phyloP scores from a whole-genome alignment of 108 stramenopile genomes.

The Fragilariopsis cylindrus region DNA sequence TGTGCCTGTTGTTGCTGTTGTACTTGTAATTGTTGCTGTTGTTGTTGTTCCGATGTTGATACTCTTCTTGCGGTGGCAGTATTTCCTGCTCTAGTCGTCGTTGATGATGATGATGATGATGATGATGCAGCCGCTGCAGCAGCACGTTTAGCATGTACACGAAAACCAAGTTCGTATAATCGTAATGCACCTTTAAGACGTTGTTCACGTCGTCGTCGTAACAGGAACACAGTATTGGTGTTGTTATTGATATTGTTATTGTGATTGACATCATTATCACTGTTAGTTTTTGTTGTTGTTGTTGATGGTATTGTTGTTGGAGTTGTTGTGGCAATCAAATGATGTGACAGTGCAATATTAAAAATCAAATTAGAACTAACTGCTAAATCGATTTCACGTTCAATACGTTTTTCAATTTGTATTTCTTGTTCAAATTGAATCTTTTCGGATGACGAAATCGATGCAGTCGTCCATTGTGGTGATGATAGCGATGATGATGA shows the following conservation, averaged over 20 bases:
- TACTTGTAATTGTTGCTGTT: too few species aligned
- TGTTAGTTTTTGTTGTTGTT: background rate
- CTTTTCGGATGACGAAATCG: background rate
- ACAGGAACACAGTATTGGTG: background rate
- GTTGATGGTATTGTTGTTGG: constrained; percentile 1
- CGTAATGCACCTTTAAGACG: constrained; percentile 20
- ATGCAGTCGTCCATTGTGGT: background rate
- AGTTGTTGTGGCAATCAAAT: constrained; percentile 1
- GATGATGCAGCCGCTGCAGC: background rate
- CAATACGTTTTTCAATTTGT: background rate
- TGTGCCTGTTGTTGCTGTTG: background rate
- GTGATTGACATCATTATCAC: background rate
- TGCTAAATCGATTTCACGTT: background rate
- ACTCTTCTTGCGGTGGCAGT: too few species aligned
- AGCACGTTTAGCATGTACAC: background rate
- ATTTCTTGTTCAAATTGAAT: background rate
- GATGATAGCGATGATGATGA: background rate
- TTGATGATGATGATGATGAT: background rate
- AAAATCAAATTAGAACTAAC: constrained; percentile 12
- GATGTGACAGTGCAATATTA: constrained; percentile 21
- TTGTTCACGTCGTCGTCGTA: background rate
- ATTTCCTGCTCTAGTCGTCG: too few species aligned
- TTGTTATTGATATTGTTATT: background rate
- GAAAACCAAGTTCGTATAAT: constrained; percentile 23
- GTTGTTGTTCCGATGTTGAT: too few species aligned